phyloP scores from a whole-genome alignment of 257 asterid genomes.

The Ilex asprella region DNA sequence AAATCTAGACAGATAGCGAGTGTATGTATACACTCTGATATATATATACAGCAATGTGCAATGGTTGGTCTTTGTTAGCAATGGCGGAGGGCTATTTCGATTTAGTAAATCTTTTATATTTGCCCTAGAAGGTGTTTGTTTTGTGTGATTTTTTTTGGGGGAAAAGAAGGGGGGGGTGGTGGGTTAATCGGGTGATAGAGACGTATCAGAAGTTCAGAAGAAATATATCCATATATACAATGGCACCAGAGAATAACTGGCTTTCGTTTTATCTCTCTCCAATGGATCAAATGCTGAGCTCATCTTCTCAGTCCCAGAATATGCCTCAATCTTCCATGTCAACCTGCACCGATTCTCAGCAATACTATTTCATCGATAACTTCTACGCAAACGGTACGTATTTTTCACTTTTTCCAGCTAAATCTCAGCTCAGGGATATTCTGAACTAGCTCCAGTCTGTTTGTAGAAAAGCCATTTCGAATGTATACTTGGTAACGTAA shows the following conservation, averaged over 20 bases:
- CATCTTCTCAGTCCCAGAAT: neutral
- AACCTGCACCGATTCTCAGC: neutral
- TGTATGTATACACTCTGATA: too few relatives aligned
- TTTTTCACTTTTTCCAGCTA: neutral
- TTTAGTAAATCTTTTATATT: neutral
- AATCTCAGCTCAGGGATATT: neutral
- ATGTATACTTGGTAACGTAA: neutral
- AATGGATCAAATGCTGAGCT: neutral
- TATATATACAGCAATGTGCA: too few relatives aligned
- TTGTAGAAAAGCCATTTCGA: neutral
- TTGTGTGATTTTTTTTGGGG: neutral
- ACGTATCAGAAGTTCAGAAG: neutral
- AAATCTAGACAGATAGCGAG: too few relatives aligned
- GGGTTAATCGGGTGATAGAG: neutral
- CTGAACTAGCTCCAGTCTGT: neutral
- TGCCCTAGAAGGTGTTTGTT: neutral
- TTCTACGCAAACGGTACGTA: neutral
- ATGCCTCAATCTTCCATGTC: slow-evolving; percentile 2
- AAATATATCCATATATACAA: neutral
- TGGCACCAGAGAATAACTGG: neutral
- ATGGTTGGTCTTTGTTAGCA: too few relatives aligned
- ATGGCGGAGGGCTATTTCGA: neutral
- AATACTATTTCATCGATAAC: slow-evolving; percentile 1
- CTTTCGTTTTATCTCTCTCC: neutral
- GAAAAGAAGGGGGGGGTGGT: neutral